Evolutionary conservation across 345 rosid genomes (phyloP).

Genomic region (Alliaria petiolata): DNA sequence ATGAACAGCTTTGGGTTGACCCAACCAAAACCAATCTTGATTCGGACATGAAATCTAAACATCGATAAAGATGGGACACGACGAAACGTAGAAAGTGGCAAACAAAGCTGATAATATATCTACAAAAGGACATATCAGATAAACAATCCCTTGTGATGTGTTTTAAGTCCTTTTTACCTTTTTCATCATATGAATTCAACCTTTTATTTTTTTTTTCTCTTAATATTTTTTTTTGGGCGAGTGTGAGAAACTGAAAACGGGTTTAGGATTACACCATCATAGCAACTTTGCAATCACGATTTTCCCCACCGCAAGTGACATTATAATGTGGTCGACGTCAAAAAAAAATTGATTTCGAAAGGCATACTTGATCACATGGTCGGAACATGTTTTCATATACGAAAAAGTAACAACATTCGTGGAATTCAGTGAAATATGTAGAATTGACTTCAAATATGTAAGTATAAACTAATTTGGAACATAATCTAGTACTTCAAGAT

Average conservation of each 20-base stretch:
- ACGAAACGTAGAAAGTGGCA: conserved; percentile 33
- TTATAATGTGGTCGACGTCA: conserved; percentile 22
- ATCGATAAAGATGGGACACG: conserved; percentile 16
- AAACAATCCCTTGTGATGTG: conserved; percentile 11
- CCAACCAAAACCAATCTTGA: conserved; percentile 7
- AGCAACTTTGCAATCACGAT: conserved; percentile 11
- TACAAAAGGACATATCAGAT: conserved; percentile 2
- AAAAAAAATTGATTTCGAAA: not conserved
- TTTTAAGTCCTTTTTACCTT: not conserved
- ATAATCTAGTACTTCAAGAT: not conserved
- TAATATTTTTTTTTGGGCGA: not conserved
- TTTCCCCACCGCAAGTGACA: conserved; percentile 10
- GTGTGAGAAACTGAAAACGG: not conserved
- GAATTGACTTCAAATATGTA: not conserved
- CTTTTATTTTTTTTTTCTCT: not conserved
- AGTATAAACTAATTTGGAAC: not conserved
- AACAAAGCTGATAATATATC: conserved; percentile 23
- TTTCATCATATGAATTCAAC: conserved; percentile 4
- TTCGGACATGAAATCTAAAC: conserved; percentile 21
- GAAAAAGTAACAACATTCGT: not conserved
- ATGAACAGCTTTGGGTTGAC: not conserved
- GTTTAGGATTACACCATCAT: not conserved
- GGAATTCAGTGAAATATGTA: not conserved
- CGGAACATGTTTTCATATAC: conserved; percentile 8
- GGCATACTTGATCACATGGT: conserved; percentile 28